Evolutionary conservation across 108 stramenopile genomes (phyloP).

Genomic region (Fistulifera pelliculosa): DNA sequence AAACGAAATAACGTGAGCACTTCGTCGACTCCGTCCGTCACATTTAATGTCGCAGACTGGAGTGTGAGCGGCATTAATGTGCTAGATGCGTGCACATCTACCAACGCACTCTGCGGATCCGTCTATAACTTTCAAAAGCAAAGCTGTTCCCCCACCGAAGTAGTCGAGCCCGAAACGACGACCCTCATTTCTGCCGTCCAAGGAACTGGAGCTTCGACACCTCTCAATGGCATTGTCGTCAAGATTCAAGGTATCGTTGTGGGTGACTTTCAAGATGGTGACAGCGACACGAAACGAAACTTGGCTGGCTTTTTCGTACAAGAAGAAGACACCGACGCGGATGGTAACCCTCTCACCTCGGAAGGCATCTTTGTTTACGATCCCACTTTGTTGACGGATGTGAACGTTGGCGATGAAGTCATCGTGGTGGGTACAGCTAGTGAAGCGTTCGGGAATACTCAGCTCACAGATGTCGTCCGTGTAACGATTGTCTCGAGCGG

Average conservation of each 20-base stretch:
- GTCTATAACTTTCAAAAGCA: background rate
- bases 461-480: constrained; percentile 10
- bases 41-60: background rate
- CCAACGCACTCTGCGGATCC: background rate
- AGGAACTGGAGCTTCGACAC: constrained; percentile 1
- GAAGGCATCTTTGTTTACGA: constrained; percentile 36
- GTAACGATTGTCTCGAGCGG: constrained; percentile 6
- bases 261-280: constrained; percentile 23
- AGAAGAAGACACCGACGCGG: constrained; percentile 22
- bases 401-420: constrained; percentile 22
- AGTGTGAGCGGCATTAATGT: background rate
- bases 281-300: constrained; percentile 16
- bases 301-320: constrained; percentile 33
- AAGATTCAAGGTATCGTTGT: constrained; percentile 10
- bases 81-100: background rate
- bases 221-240: background rate
- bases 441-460: constrained; percentile 21
- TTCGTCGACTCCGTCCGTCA: background rate
- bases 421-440: constrained; percentile 17
- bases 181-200: constrained; percentile 12
- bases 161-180: too few relatives aligned
- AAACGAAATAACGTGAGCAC: background rate
- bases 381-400: background rate
- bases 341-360: constrained; percentile 26
- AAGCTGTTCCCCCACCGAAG: background rate